A percentile compares a stretch with the other conserved stretches of the same genome.
Conservation (phyloP, 2,329 filamentous ascomycete species). For the Ascochyta koolunga region DNA sequence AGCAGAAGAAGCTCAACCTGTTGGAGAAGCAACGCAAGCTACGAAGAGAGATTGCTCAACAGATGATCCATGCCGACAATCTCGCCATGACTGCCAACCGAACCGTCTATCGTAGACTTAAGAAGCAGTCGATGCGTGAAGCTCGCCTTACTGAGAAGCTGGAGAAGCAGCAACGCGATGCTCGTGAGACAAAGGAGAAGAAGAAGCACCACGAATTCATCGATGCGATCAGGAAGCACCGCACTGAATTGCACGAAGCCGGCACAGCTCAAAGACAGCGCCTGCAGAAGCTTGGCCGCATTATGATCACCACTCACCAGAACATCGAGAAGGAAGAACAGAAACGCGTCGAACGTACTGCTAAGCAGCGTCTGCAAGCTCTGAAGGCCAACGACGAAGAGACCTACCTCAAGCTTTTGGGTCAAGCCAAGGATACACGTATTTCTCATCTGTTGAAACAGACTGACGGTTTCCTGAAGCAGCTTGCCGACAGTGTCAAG, state of each 20-base stretch:
- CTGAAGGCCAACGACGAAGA: constrained; percentile 99
- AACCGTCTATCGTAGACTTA: constrained; percentile 86
- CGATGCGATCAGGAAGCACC: constrained; percentile 82
- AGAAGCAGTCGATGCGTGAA: constrained; percentile 95
- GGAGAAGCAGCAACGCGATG: constrained; percentile 97
- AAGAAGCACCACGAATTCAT: constrained; percentile 96
- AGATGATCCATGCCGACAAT: constrained; percentile 96
- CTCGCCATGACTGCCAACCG: constrained; percentile 97
- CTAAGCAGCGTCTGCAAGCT: constrained; percentile 98
- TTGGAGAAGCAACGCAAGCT: constrained; percentile 86
- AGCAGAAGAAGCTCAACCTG: constrained; percentile 90
- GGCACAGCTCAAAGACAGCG: constrained; percentile 73
- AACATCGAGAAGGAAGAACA: constrained; percentile 99
- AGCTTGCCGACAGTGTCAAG: constrained; percentile 93
- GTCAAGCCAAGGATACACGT: constrained; percentile 98
- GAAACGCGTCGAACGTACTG: constrained; percentile 95
- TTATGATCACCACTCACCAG: constrained; percentile 89
- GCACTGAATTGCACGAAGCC: constrained; percentile 74
- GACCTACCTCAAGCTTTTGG: constrained; percentile 95
- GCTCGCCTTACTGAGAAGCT: constrained; percentile 98
- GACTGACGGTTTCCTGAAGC: constrained; percentile 95
- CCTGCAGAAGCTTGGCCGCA: constrained; percentile 82
- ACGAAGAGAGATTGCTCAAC: constrained; percentile 83
- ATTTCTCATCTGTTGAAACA: constrained; percentile 96
- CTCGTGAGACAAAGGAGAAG: constrained; percentile 94